Conservation (phyloP, 164 flowering plant genomes). For the Aristolochia californica region DNA sequence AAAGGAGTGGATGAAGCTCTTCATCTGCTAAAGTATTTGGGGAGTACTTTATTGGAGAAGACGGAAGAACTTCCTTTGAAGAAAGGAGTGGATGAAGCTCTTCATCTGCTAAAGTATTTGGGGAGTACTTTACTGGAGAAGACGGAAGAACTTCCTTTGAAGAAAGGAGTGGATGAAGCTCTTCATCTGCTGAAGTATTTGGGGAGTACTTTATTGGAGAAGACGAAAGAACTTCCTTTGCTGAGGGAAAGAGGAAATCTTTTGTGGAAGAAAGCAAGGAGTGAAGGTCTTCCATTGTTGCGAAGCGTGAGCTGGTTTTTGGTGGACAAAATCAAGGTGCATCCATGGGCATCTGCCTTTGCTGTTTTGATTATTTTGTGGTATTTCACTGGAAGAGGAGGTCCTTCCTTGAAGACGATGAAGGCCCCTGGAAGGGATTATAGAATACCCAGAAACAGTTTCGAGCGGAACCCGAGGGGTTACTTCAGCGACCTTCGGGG, state of each 20-base stretch:
- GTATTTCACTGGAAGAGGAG: background rate
- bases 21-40: no score
- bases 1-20: background rate
- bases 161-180: no score
- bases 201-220: no score
- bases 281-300: no score
- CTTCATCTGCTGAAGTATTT: no score
- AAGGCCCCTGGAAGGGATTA: background rate
- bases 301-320: background rate
- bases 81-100: background rate
- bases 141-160: background rate
- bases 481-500: background rate
- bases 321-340: background rate
- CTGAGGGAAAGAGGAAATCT: no score
- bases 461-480: background rate
- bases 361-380: background rate
- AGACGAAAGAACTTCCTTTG: background rate
- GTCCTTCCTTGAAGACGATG: background rate
- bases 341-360: background rate
- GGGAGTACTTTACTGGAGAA: background rate
- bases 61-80: no score
- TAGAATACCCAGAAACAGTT: background rate
- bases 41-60: no score
- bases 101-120: background rate
- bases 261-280: no score